phyloP scores from a whole-genome alignment of 1,284 basidiomycete genomes.

The Ceratobasidium theobromae region DNA sequence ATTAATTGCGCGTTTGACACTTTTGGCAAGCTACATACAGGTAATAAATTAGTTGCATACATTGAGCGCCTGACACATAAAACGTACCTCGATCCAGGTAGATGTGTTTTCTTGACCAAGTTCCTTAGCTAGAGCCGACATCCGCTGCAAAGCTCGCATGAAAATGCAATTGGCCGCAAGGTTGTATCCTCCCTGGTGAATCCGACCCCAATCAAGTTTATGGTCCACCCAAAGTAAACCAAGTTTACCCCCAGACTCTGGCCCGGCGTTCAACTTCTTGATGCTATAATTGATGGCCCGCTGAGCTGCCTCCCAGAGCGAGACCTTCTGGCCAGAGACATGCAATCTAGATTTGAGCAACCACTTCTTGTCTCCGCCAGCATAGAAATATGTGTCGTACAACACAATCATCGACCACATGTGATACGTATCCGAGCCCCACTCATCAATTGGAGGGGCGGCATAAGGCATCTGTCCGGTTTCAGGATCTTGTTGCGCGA shows the following conservation, averaged over 20 bases:
- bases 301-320: constrained; percentile 17
- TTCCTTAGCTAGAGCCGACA: background rate
- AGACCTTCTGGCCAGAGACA: constrained; percentile 2
- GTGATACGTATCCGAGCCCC: constrained; percentile 28
- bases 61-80: no score
- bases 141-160: constrained; percentile 3
- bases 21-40: background rate
- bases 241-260: constrained; percentile 1
- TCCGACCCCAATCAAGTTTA: constrained; percentile 21
- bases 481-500: constrained; percentile 16
- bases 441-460: constrained; percentile 25
- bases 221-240: constrained; percentile 23
- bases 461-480: constrained; percentile 30
- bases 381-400: constrained; percentile 22
- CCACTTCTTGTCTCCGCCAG: constrained; percentile 16
- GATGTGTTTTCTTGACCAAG: background rate
- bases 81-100: background rate
- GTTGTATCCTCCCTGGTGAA: constrained; percentile 27
- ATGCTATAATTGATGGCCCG: constrained; percentile 8
- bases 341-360: constrained; percentile 6
- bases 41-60: background rate
- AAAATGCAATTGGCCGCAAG: constrained; percentile 25
- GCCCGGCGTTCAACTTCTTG: constrained; percentile 14
- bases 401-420: constrained; percentile 28
- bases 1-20: constrained; percentile 10